phyloP scores from a whole-genome alignment of 208 protist genomes.

The Naegleria fowleri region DNA sequence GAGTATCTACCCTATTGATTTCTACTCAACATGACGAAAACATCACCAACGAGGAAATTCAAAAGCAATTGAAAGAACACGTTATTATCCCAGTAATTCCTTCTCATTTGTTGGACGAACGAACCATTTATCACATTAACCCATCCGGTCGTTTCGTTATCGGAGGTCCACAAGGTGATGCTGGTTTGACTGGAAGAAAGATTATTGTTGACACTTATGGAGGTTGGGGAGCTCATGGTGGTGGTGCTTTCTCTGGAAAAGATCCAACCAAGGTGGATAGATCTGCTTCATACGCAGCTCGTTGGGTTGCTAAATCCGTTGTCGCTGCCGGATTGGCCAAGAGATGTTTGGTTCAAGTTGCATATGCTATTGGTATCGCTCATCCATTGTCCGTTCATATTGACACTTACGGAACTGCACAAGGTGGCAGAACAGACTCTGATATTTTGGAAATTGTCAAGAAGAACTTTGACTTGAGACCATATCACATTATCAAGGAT shows the following conservation, averaged over 20 bases:
- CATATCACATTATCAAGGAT: constrained; percentile 92
- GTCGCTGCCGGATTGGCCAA: constrained; percentile 84
- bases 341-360: constrained; percentile 93
- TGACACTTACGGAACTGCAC: constrained; percentile 95
- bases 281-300: constrained; percentile 94
- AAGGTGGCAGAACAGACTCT: constrained; percentile 45
- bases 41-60: constrained; percentile 86
- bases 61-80: constrained; percentile 81
- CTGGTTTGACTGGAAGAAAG: constrained; percentile 99
- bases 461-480: constrained; percentile 96
- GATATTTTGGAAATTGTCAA: constrained; percentile 74
- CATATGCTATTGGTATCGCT: constrained; percentile 98
- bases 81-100: constrained; percentile 91
- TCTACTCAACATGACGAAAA: constrained; percentile 95
- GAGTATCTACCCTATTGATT: constrained; percentile 96
- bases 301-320: constrained; percentile 99
- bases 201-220: constrained; percentile 99
- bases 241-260: constrained; percentile 99
- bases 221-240: constrained; percentile 99
- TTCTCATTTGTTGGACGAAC: constrained; percentile 78
- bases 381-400: constrained; percentile 95
- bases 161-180: constrained; percentile 97
- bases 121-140: constrained; percentile 96
- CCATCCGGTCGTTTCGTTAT: constrained; percentile 97
- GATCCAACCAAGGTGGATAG: constrained; percentile 99